phyloP scores from a whole-genome alignment of 441 rosid species.

The Syzygium syzygioides region DNA sequence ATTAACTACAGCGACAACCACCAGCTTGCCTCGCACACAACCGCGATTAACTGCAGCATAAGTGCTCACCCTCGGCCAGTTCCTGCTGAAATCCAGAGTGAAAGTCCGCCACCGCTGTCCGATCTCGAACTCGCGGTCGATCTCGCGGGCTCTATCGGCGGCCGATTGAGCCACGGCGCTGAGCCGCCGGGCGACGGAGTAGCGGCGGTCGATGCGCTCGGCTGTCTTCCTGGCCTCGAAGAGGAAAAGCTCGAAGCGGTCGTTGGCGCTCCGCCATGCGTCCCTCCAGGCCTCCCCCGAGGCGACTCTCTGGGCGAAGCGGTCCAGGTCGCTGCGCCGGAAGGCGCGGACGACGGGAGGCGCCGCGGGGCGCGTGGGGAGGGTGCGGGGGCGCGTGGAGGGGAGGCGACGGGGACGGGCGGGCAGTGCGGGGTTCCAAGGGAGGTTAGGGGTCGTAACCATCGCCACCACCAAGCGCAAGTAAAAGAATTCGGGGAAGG shows the following conservation, averaged over 20 bases:
- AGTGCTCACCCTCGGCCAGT: slow-evolving; percentile 70
- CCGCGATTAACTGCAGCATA: background rate
- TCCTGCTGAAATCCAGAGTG: slow-evolving; percentile 61
- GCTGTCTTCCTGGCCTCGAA: slow-evolving; percentile 82
- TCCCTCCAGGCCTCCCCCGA: slow-evolving; percentile 67
- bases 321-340: slow-evolving; percentile 64
- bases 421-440: slow-evolving; percentile 8
- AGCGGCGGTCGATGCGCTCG: slow-evolving; percentile 69
- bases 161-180: slow-evolving; percentile 51
- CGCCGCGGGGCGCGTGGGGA: background rate
- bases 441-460: background rate
- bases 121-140: slow-evolving; percentile 69
- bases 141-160: slow-evolving; percentile 53
- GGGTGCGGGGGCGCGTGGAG: background rate
- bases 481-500: background rate
- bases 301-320: slow-evolving; percentile 48
- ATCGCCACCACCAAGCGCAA: background rate
- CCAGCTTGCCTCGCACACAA: background rate
- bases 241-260: slow-evolving; percentile 67
- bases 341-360: slow-evolving; percentile 33
- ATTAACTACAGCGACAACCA: background rate
- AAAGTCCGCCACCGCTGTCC: slow-evolving; percentile 56
- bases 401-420: background rate
- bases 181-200: slow-evolving; percentile 59
- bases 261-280: slow-evolving; percentile 78